phyloP scores from a whole-genome alignment of 805 yeast species.

The Sungouiozyma intestinalis region DNA sequence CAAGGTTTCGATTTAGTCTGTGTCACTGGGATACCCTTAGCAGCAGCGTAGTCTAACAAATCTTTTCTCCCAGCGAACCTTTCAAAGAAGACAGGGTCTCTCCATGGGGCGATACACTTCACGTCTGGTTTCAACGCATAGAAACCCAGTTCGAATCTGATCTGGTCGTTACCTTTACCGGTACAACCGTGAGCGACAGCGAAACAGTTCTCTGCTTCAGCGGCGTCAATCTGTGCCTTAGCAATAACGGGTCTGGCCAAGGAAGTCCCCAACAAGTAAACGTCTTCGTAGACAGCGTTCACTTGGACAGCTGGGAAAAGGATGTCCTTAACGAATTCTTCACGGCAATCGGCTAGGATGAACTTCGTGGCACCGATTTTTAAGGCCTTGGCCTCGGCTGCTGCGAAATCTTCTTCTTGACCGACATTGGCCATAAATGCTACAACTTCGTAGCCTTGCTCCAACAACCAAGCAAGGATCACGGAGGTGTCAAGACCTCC shows the following conservation, averaged over 20 bases:
- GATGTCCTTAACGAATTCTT: conserved; percentile 87
- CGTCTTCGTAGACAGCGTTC: conserved; percentile 96
- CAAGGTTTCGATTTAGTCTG: conserved; percentile 99
- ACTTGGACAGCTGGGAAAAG: conserved; percentile 94
- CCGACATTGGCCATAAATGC: conserved; percentile 98
- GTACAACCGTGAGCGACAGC: conserved; percentile 99
- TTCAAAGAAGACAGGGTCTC: conserved; percentile 89
- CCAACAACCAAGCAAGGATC: conserved; percentile 95
- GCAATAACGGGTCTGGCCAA: conserved; percentile 98
- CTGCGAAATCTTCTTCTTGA: conserved; percentile 98
- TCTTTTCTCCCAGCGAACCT: conserved; percentile 98
- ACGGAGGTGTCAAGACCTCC: conserved; percentile 98
- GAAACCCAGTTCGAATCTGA: conserved; percentile 92
- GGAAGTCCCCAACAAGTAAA: conserved; percentile 92
- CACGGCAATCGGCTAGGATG: conserved; percentile 88
- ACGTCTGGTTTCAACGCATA: conserved; percentile 98
- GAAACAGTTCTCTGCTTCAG: conserved; percentile 94
- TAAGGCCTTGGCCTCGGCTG: conserved; percentile 91
- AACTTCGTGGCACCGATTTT: conserved; percentile 96
- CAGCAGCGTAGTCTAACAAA: conserved; percentile 84
- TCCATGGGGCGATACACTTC: conserved; percentile 97
- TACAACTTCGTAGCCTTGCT: conserved; percentile 95
- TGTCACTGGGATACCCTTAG: conserved; percentile 84
- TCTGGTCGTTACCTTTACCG: conserved; percentile 99
- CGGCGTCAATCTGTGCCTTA: conserved; percentile 94